Percentiles rank a stretch among this genome's conserved stretches.
These are phyloP conservation scores for Sicyos baderoa DNA, from an alignment of 306 rosid genomes.

Conservation along the genomic window DNA sequence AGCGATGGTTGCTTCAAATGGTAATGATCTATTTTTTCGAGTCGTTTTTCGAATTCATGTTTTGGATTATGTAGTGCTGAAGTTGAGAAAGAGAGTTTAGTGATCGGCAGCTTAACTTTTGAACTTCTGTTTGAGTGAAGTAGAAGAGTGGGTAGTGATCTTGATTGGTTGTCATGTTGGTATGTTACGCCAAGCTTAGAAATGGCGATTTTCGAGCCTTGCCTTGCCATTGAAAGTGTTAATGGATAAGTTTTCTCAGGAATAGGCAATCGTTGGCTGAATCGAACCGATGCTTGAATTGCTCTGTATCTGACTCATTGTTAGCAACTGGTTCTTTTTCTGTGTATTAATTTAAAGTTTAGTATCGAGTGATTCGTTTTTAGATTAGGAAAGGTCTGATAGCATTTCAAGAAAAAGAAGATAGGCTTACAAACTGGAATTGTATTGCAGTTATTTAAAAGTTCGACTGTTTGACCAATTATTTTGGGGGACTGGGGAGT, in stretches of 20 bases:
- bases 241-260: not conserved
- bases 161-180: not conserved
- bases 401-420: not conserved
- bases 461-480: not conserved
- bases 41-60: not conserved
- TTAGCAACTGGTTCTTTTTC: not conserved
- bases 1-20: conserved; percentile 95
- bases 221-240: not conserved
- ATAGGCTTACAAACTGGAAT: not conserved
- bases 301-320: not conserved
- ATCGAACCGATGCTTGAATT: not conserved
- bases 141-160: not conserved
- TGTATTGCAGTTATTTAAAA: not conserved
- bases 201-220: not conserved
- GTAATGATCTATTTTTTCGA: conserved; percentile 22
- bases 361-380: not conserved
- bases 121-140: not conserved
- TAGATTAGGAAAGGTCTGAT: not conserved
- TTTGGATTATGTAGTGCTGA: not conserved
- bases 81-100: not conserved
- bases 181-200: not conserved
- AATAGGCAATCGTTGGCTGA: not conserved
- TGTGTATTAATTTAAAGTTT: not conserved
- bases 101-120: not conserved
- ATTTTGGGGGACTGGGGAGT: not conserved